Conservation (phyloP, 495 filamentous ascomycete species). For the Jackrogersella multiformis region DNA sequence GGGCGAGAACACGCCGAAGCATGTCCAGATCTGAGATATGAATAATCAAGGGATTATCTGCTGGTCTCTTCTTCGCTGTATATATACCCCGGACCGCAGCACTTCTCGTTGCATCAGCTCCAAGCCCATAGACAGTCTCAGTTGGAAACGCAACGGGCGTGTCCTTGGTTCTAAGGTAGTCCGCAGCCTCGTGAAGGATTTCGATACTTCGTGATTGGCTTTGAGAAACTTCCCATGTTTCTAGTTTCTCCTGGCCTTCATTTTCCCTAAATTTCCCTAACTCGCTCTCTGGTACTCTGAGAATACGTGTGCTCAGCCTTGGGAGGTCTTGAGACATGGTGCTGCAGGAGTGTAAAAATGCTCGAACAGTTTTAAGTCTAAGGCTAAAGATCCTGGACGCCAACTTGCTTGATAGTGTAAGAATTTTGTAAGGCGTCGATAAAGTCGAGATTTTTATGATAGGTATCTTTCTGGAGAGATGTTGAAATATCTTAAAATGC, state of each 20-base stretch:
- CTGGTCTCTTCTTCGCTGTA: slow-evolving; percentile 84
- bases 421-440: neutral
- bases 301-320: slow-evolving; percentile 25
- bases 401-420: slow-evolving; percentile 32
- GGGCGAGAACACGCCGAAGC: slow-evolving; percentile 69
- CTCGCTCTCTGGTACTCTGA: slow-evolving; percentile 25
- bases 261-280: slow-evolving; percentile 39
- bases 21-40: slow-evolving; percentile 86
- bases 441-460: neutral
- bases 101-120: slow-evolving; percentile 89
- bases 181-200: slow-evolving; percentile 63
- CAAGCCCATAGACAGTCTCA: slow-evolving; percentile 96
- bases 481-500: neutral
- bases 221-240: slow-evolving; percentile 41
- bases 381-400: slow-evolving; percentile 25
- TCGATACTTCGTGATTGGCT: slow-evolving; percentile 27
- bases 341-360: slow-evolving; percentile 38
- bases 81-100: slow-evolving; percentile 92
- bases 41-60: slow-evolving; percentile 94
- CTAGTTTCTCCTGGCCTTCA: slow-evolving; percentile 35
- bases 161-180: slow-evolving; percentile 67
- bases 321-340: slow-evolving; percentile 45
- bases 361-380: slow-evolving; percentile 35
- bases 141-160: slow-evolving; percentile 94
- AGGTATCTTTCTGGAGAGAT: neutral